These are phyloP conservation scores for Metschnikowia hibisci DNA, from an alignment of 805 yeast genomes.

Conservation along the genomic window DNA sequence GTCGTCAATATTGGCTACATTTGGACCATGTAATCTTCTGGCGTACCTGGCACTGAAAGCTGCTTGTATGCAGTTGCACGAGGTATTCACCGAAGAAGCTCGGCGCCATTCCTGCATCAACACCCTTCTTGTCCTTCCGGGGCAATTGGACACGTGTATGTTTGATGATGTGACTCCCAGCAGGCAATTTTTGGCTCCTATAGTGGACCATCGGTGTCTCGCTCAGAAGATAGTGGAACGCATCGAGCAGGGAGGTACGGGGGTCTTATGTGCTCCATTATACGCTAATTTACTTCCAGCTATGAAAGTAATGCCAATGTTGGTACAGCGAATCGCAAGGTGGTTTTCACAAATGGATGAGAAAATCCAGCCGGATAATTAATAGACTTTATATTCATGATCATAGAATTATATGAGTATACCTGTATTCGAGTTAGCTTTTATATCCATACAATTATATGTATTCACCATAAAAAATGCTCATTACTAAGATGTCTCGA, in stretches of 20 bases:
- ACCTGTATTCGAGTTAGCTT: too few relatives aligned
- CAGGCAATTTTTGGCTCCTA: constrained; percentile 44
- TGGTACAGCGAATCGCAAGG: constrained; percentile 33
- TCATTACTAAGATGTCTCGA: neutral
- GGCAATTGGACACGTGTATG: constrained; percentile 49
- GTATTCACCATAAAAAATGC: neutral
- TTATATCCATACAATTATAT: neutral
- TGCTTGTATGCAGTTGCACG: constrained; percentile 41
- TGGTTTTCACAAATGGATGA: constrained; percentile 37
- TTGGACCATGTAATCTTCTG: constrained; percentile 48
- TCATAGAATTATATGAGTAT: too few relatives aligned
- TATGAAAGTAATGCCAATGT: constrained; percentile 39
- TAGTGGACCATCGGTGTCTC: constrained; percentile 35
- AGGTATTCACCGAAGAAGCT: constrained; percentile 42
- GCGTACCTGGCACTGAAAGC: constrained; percentile 50
- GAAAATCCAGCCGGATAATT: constrained; percentile 18
- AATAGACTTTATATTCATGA: neutral
- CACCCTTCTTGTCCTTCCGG: constrained; percentile 43
- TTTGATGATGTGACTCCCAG: constrained; percentile 44
- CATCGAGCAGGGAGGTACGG: constrained; percentile 37
- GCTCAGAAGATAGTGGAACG: constrained; percentile 33
- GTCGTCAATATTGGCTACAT: constrained; percentile 45
- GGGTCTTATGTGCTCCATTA: constrained; percentile 43
- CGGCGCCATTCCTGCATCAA: constrained; percentile 22
- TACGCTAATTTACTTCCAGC: constrained; percentile 45